Conservation (phyloP, 192 early-diverging fungal genomes). For the Linderina pennispora region DNA sequence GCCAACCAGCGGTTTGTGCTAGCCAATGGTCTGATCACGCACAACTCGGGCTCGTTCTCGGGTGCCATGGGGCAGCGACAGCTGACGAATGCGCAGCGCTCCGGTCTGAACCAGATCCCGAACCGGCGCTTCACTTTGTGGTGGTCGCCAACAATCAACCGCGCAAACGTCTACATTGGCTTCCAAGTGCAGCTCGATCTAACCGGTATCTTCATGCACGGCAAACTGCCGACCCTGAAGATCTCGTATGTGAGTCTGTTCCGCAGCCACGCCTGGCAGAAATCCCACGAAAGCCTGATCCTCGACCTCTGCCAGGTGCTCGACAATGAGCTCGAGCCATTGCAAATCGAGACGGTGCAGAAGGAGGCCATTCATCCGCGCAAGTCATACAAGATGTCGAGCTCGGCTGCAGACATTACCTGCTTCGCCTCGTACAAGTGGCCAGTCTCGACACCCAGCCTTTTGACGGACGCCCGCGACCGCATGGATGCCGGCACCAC, state of each 20-base stretch:
- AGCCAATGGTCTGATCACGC: conserved; percentile 39
- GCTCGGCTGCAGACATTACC: conserved; percentile 85
- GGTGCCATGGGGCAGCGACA: conserved; percentile 94
- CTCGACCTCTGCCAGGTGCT: conserved; percentile 89
- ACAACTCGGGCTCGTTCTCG: conserved; percentile 61
- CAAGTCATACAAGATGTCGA: conserved; percentile 99
- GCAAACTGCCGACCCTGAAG: conserved; percentile 98
- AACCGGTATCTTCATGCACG: conserved; percentile 99
- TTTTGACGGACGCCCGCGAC: conserved; percentile 90
- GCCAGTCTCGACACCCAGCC: conserved; percentile 92
- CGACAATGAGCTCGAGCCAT: conserved; percentile 95
- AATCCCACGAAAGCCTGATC: conserved; percentile 84
- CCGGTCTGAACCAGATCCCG: conserved; percentile 98
- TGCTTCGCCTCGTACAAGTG: conserved; percentile 98
- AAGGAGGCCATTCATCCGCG: conserved; percentile 99
- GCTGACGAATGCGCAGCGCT: conserved; percentile 96
- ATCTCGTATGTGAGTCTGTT: conserved; percentile 99
- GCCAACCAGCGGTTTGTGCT: conserved; percentile 45
- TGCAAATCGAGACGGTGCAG: conserved; percentile 97
- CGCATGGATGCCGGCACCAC: conserved; percentile 96
- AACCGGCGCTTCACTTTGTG: conserved; percentile 99
- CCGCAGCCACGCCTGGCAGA: conserved; percentile 98
- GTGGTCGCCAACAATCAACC: conserved; percentile 99
- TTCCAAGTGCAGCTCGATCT: conserved; percentile 99
- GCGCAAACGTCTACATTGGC: conserved; percentile 98